Evolutionary conservation across 768 basidiomycete genomes (phyloP).

Genomic region (Leccinum truebloodii): DNA sequence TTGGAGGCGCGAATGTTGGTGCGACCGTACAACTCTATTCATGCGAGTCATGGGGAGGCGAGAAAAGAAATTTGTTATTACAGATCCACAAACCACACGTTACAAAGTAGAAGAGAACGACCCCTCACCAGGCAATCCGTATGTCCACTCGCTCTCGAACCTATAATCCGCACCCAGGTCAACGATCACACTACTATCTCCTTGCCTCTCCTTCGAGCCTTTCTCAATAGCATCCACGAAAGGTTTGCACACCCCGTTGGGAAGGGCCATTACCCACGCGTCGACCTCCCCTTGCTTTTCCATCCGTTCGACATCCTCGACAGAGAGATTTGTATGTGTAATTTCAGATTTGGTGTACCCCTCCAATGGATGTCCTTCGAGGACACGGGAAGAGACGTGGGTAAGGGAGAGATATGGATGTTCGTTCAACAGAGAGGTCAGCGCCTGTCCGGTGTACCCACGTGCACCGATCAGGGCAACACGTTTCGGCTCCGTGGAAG

Average conservation of each 20-base stretch:
- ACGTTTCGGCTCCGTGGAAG: constrained; percentile 72
- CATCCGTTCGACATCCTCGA: constrained; percentile 80
- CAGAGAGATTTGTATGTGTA: constrained; percentile 78
- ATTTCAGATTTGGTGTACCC: constrained; percentile 79
- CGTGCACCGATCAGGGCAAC: constrained; percentile 96
- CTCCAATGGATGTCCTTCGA: constrained; percentile 77
- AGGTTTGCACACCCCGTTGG: constrained; percentile 96
- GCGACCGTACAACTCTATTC: constrained; percentile 85
- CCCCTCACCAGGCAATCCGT: constrained; percentile 96
- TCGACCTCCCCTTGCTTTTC: constrained; percentile 90
- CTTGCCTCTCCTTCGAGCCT: constrained; percentile 57
- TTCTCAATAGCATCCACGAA: constrained; percentile 94
- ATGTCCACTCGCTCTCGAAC: constrained; percentile 94
- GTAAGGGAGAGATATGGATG: constrained; percentile 89
- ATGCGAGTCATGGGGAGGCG: constrained; percentile 19
- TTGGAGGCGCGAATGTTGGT: constrained; percentile 64
- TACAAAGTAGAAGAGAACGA: constrained; percentile 33
- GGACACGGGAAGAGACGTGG: constrained; percentile 96
- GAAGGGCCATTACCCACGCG: constrained; percentile 98
- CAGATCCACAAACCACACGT: constrained; percentile 34
- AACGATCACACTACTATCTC: constrained; percentile 68
- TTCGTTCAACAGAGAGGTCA: constrained; percentile 81
- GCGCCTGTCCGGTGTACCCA: constrained; percentile 92
- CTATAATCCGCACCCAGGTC: constrained; percentile 95
- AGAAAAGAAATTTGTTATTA: constrained; percentile 38